phyloP scores from a whole-genome alignment of 2,329 filamentous ascomycete species.

The Diaporthe sp. region DNA sequence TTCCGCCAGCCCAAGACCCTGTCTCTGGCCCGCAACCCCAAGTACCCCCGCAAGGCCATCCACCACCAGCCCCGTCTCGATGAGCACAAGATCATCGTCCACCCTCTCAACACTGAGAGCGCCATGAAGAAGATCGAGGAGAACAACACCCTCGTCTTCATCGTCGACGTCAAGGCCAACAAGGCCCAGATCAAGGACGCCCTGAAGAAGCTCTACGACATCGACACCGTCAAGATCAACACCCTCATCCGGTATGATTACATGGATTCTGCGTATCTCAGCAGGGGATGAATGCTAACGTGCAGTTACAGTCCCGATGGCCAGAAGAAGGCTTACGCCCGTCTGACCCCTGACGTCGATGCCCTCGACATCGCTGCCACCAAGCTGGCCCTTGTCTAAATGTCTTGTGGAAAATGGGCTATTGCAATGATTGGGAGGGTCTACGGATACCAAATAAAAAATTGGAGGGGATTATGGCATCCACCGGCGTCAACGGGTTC shows the following conservation, averaged over 20 bases:
- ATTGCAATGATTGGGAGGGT: slow-evolving; percentile 31
- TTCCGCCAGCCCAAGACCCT: slow-evolving; percentile 99
- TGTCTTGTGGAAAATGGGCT: slow-evolving; percentile 57
- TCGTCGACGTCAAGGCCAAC: slow-evolving; percentile 97
- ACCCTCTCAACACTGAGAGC: slow-evolving; percentile 99
- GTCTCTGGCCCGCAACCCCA: slow-evolving; percentile 87
- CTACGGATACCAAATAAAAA: slow-evolving; percentile 34
- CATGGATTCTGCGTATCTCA: neutral
- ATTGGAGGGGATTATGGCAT: slow-evolving; percentile 37
- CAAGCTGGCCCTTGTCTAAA: slow-evolving; percentile 97
- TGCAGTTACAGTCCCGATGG: slow-evolving; percentile 80
- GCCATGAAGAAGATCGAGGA: slow-evolving; percentile 99
- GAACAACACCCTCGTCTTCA: slow-evolving; percentile 99
- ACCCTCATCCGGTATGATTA: slow-evolving; percentile 89
- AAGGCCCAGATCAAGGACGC: slow-evolving; percentile 99
- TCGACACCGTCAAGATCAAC: slow-evolving; percentile 99
- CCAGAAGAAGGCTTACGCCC: slow-evolving; percentile 98
- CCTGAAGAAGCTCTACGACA: slow-evolving; percentile 99
- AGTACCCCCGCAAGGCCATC: slow-evolving; percentile 97
- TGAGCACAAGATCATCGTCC: slow-evolving; percentile 96
- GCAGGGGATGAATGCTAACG: slow-evolving; percentile 36
- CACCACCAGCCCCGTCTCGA: slow-evolving; percentile 91
- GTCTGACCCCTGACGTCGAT: slow-evolving; percentile 95
- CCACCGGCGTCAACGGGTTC: slow-evolving; percentile 39
- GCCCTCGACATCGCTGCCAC: slow-evolving; percentile 99